phyloP scores from a whole-genome alignment of 371 early-diverging fungal genomes.

The Mortierella polycephala region DNA sequence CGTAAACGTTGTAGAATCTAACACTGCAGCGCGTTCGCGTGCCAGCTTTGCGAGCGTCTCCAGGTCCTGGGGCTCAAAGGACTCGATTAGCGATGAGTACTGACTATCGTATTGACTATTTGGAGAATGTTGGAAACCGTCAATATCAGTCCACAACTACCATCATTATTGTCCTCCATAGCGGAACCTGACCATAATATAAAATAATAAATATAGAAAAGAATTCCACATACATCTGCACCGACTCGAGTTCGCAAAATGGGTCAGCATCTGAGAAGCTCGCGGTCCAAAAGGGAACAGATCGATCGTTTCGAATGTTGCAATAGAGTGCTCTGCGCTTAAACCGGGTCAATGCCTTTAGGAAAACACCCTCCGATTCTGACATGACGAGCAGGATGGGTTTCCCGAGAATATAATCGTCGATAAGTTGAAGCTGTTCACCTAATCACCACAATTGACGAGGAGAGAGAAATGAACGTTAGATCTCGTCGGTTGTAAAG shows the following conservation, averaged over 20 bases:
- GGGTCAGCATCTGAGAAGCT: constrained; percentile 65
- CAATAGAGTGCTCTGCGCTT: constrained; percentile 66
- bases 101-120: constrained; percentile 36
- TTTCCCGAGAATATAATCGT: constrained; percentile 53
- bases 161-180: too few species aligned
- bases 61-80: constrained; percentile 27
- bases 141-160: neutral
- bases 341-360: constrained; percentile 63
- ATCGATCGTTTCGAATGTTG: constrained; percentile 77
- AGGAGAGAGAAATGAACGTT: neutral
- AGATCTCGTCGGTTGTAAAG: neutral
- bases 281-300: constrained; percentile 77
- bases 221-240: constrained; percentile 58
- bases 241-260: constrained; percentile 56
- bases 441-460: constrained; percentile 44
- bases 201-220: neutral
- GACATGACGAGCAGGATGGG: constrained; percentile 71
- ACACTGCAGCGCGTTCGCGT: constrained; percentile 7
- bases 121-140: neutral
- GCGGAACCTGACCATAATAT: neutral
- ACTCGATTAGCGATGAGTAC: constrained; percentile 47
- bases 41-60: constrained; percentile 16
- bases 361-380: constrained; percentile 69
- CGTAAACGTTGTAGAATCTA: constrained; percentile 12
- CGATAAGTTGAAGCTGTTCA: constrained; percentile 66